phyloP scores from a whole-genome alignment of 768 basidiomycete species.

The Lactifluus subvellereus region DNA sequence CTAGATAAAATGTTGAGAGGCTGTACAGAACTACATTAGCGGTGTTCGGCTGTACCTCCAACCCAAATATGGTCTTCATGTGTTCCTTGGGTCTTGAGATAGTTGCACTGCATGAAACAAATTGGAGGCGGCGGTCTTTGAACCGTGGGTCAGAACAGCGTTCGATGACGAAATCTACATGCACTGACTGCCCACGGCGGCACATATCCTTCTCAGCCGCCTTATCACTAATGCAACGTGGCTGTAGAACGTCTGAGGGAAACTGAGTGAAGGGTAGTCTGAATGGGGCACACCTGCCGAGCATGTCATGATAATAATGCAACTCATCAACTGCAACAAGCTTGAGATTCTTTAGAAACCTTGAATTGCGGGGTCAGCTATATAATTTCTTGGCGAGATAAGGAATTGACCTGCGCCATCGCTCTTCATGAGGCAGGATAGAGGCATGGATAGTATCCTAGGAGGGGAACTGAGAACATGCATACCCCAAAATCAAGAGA shows the following conservation, averaged over 20 bases:
- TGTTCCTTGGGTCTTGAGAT: conserved; percentile 69
- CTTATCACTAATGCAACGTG: conserved; percentile 79
- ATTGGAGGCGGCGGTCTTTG: conserved; percentile 50
- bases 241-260: conserved; percentile 33
- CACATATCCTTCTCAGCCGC: conserved; percentile 68
- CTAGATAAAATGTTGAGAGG: conserved; percentile 25
- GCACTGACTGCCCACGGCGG: conserved; percentile 62
- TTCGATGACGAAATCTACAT: neutral
- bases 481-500: neutral
- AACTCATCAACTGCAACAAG: conserved; percentile 80
- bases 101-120: conserved; percentile 87
- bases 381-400: conserved; percentile 8
- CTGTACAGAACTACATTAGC: neutral
- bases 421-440: conserved; percentile 77
- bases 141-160: neutral
- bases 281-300: conserved; percentile 58
- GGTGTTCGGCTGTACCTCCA: conserved; percentile 35
- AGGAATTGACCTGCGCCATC: conserved; percentile 60
- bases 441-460: conserved; percentile 85
- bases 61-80: conserved; percentile 71
- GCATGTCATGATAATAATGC: conserved; percentile 76
- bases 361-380: conserved; percentile 27
- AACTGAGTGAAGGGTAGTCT: neutral
- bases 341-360: conserved; percentile 73
- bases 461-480: conserved; percentile 8